Evolutionary conservation across 1,284 basidiomycete species (phyloP).

Genomic region (Boletus sp.): DNA sequence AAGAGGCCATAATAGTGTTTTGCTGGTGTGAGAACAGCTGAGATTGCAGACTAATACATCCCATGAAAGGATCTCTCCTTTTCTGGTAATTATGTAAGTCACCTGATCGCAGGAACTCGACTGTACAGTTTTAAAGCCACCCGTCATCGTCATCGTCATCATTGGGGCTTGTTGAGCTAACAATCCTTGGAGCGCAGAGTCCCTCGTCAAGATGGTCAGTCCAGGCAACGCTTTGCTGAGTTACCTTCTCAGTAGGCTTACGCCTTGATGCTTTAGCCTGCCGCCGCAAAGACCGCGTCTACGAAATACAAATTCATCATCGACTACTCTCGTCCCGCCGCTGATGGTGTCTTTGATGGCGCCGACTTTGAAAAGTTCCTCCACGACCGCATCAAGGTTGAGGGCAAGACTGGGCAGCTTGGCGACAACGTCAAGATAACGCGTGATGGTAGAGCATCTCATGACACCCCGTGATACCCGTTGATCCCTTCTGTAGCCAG

Average conservation of each 20-base stretch:
- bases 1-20: constrained; percentile 31
- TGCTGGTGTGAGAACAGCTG: no score
- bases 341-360: constrained; percentile 88
- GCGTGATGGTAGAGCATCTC: constrained; percentile 64
- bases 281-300: constrained; percentile 62
- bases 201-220: constrained; percentile 64
- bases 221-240: constrained; percentile 80
- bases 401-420: constrained; percentile 78
- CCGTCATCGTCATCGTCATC: constrained; percentile 9
- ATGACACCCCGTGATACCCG: not conserved
- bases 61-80: constrained; percentile 15
- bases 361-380: constrained; percentile 91
- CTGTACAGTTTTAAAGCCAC: constrained; percentile 40
- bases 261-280: constrained; percentile 49
- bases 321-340: constrained; percentile 91
- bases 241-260: constrained; percentile 89
- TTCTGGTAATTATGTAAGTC: constrained; percentile 17
- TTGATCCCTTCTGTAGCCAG: constrained; percentile 42
- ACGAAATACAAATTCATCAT: constrained; percentile 89
- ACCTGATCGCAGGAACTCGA: constrained; percentile 20
- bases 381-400: constrained; percentile 91
- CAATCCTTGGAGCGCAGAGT: constrained; percentile 1
- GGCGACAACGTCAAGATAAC: constrained; percentile 81
- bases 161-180: not conserved
- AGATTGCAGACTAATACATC: no score